Evolutionary conservation across 768 basidiomycete species (phyloP), one percentile per base, ranked within the genome.

Genomic region (Peribolospora baueri): DNA sequence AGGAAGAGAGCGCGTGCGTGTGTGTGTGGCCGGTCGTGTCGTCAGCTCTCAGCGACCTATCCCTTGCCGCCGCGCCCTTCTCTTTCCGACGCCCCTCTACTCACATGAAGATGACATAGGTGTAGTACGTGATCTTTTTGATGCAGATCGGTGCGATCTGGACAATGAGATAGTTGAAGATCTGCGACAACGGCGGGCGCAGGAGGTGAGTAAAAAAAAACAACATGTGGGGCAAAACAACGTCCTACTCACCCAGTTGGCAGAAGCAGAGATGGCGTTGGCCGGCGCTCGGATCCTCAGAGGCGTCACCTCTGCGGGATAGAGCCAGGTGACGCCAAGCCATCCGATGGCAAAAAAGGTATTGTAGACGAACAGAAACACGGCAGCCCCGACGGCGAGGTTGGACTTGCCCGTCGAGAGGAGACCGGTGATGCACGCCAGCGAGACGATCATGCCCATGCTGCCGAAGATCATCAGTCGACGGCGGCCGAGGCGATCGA

Each of bases 281-380:
- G 78, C 78, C 0, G 77, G 75, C 5, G 75, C 78, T 54, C 78
- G 71, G 62, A 79, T 76, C 38, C 73, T 70, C 48, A 80, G 65
- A 8, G 76, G 75, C 36, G 76, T 76, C 36, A 80, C 76, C 64
- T 81, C 79, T 13, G 77, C 78, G 57, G 79, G 77, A 73, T 79
- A 79, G 57, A 81, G 68, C 77, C 78, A 80, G 1, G 79, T 77
- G 74, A 79, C 77, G 13, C 78, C 77, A 46, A 80, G 64, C 78
- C 78, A 81, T 0, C 79, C 79, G 53, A 78, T 66, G 0, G 78
- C 78, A 62, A 81, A 81, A 68, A 77, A 76, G 11, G 75, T 75
- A 65, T 80, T 79, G 71, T 79, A 81, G n/a, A 78, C 72, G 63
- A 81, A 80, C 1, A 81, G 65, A 3, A 78, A 62, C 42, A 79